These are phyloP conservation scores for Drechslerella coelobrocha DNA, from an alignment of 2,329 filamentous ascomycete species.

Conservation along the genomic window DNA sequence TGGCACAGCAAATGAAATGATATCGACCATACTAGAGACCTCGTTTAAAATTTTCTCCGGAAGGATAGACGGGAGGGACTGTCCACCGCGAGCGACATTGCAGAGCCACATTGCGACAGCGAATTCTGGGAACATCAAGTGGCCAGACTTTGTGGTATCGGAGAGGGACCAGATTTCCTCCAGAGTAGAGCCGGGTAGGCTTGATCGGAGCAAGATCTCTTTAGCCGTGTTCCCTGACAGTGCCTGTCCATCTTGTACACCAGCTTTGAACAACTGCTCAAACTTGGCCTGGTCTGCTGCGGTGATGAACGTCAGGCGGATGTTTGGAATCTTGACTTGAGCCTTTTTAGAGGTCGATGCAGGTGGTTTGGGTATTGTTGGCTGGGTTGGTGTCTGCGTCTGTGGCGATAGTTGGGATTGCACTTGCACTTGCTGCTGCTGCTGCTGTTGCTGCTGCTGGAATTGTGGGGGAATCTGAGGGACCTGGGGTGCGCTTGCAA, in stretches of 20 bases:
- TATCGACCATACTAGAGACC: conserved; percentile 99
- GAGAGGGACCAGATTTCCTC: conserved; percentile 71
- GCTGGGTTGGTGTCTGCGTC: conserved; percentile 65
- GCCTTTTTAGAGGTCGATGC: conserved; percentile 61
- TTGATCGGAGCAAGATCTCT: conserved; percentile 85
- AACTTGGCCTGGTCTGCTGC: conserved; percentile 95
- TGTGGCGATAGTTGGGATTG: conserved; percentile 65
- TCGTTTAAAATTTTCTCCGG: conserved; percentile 93
- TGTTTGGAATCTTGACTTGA: conserved; percentile 84
- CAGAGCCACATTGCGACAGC: conserved; percentile 98
- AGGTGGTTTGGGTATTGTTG: conserved; percentile 60
- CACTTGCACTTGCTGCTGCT: too few relatives aligned
- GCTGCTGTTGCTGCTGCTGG: conserved; percentile 60
- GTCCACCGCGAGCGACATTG: conserved; percentile 88
- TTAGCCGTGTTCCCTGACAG: conserved; percentile 77
- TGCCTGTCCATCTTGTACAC: conserved; percentile 81
- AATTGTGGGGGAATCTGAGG: conserved; percentile 68
- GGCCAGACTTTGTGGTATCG: conserved; percentile 94
- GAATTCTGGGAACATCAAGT: conserved; percentile 96
- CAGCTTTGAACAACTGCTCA: conserved; percentile 95
- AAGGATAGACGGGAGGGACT: conserved; percentile 74
- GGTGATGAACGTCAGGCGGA: conserved; percentile 93
- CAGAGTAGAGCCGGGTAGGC: conserved; percentile 74
- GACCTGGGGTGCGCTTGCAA: conserved; percentile 58
- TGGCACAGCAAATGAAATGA: conserved; percentile 90